Conservation (phyloP, 2,329 filamentous ascomycete genomes). For the Paecilomyces sp. region DNA sequence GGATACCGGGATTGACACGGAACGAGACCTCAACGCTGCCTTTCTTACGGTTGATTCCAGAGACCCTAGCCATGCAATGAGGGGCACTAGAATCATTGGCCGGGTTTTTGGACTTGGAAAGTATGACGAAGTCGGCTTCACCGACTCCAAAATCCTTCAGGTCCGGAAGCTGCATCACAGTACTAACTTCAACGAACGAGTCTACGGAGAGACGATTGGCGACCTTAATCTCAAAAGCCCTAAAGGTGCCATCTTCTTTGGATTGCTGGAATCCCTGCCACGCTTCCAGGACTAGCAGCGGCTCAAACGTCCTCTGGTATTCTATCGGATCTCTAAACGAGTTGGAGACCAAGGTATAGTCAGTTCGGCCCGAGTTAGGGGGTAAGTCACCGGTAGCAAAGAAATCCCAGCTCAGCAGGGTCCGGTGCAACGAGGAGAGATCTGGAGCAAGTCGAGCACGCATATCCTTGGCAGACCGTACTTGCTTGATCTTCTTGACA, state of each 20-base stretch:
- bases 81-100: constrained; percentile 58
- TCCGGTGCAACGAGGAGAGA: constrained; percentile 74
- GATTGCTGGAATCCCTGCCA: constrained; percentile 91
- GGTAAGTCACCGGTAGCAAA: constrained; percentile 85
- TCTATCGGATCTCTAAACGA: constrained; percentile 67
- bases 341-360: constrained; percentile 69
- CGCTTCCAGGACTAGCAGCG: constrained; percentile 82
- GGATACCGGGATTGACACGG: constrained; percentile 63
- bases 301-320: constrained; percentile 86
- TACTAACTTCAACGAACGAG: constrained; percentile 85
- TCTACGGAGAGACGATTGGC: constrained; percentile 85
- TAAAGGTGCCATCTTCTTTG: constrained; percentile 76
- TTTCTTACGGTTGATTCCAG: constrained; percentile 72
- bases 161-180: constrained; percentile 63
- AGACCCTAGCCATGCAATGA: constrained; percentile 81
- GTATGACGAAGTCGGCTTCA: constrained; percentile 82
- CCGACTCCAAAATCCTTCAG: constrained; percentile 65
- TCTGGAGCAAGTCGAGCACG: constrained; percentile 85
- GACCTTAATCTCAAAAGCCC: constrained; percentile 80
- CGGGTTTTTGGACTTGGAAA: constrained; percentile 69
- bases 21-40: constrained; percentile 77
- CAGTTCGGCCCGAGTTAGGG: constrained; percentile 60
- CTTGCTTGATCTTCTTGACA: constrained; percentile 73
- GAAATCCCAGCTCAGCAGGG: constrained; percentile 89
- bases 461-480: constrained; percentile 85